Conservation (phyloP, 129 eudicot species). For the Heracleum sosnowskyi region DNA sequence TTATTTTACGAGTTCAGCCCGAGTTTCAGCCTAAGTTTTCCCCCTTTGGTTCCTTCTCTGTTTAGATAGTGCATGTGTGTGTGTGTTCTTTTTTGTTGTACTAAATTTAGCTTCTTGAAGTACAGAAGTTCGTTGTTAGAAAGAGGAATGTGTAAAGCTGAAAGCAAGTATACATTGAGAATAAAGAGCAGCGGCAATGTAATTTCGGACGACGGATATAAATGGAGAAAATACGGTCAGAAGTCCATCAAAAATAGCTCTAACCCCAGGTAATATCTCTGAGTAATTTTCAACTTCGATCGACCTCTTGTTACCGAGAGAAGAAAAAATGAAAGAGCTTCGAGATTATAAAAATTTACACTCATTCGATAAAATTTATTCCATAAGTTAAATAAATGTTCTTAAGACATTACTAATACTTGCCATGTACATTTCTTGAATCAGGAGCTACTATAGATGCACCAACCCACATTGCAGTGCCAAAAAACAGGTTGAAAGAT, state of each 20-base stretch:
- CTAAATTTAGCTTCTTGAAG: not conserved
- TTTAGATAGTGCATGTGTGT: not conserved
- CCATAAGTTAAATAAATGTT: too few relatives aligned
- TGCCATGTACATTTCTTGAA: not conserved
- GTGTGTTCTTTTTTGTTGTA: not conserved
- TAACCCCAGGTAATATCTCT: constrained; percentile 52
- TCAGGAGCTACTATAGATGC: constrained; percentile 90
- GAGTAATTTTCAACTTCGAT: not conserved
- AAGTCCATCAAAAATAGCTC: constrained; percentile 85
- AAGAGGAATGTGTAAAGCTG: constrained; percentile 34
- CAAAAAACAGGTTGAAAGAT: constrained; percentile 78
- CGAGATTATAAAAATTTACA: too few relatives aligned
- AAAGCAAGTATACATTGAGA: constrained; percentile 54
- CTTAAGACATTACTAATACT: not conserved
- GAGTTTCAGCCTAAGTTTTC: too few relatives aligned
- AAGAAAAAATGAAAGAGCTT: too few relatives aligned
- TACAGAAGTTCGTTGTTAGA: constrained; percentile 47
- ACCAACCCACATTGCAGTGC: constrained; percentile 86
- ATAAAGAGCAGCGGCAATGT: constrained; percentile 49
- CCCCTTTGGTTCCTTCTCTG: not conserved
- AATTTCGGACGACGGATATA: constrained; percentile 84
- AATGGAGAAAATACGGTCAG: constrained; percentile 96
- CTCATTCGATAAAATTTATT: too few relatives aligned
- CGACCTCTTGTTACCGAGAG: not conserved
- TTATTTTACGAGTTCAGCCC: too few relatives aligned